Evolutionary conservation across 2,329 filamentous ascomycete genomes (phyloP).

Genomic region (Talaromyces sp.): DNA sequence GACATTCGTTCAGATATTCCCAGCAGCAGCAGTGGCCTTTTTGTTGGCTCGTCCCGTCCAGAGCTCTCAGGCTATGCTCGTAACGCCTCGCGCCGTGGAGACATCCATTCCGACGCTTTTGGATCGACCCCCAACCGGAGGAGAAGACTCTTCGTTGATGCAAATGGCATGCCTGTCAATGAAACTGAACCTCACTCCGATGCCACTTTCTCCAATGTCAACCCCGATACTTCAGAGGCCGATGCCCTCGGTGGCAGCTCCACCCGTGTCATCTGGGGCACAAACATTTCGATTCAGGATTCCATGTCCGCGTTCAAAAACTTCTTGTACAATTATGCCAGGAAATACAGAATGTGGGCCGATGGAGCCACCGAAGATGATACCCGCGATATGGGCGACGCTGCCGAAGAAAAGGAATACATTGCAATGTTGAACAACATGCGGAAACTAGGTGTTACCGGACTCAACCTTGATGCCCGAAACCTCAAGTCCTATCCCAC

Average conservation of each 20-base stretch:
- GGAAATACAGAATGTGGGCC: constrained; percentile 87
- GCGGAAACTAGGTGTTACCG: constrained; percentile 76
- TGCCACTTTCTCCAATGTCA: constrained; percentile 61
- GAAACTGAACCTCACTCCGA: constrained; percentile 50
- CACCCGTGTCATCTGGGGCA: constrained; percentile 89
- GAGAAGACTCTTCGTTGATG: constrained; percentile 59
- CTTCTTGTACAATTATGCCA: constrained; percentile 85
- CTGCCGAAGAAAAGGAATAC: constrained; percentile 76
- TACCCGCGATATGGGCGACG: constrained; percentile 60
- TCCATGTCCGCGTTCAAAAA: constrained; percentile 84
- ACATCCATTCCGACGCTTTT: constrained; percentile 77
- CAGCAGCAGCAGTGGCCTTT: constrained; percentile 82
- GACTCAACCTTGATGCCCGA: constrained; percentile 79
- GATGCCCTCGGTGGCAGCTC: constrained; percentile 78
- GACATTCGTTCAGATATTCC: constrained; percentile 64
- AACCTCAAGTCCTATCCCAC: constrained; percentile 91
- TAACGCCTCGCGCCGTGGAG: constrained; percentile 66
- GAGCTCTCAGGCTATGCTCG: constrained; percentile 41
- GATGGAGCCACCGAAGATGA: constrained; percentile 79
- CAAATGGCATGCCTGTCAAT: constrained; percentile 56
- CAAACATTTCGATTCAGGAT: constrained; percentile 89
- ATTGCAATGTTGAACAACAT: constrained; percentile 82
- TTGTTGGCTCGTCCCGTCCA: constrained; percentile 60
- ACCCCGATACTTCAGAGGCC: constrained; percentile 88
- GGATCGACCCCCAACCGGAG: constrained; percentile 48